Evolutionary conservation across 2,329 filamentous ascomycete species (phyloP).

Genomic region (Acrocalymma vagum): DNA sequence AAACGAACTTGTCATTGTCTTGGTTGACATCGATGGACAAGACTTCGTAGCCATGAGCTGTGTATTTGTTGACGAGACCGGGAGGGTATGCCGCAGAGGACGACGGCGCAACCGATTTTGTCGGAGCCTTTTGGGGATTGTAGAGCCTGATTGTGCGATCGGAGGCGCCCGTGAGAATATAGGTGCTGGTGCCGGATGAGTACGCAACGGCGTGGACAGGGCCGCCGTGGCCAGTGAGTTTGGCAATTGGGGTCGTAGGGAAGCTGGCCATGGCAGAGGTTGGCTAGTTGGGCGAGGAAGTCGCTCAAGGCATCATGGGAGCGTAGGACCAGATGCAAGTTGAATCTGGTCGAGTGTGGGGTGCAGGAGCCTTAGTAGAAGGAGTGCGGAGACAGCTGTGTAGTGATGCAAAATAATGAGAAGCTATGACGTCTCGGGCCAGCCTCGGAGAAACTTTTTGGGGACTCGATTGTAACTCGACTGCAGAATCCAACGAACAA

Average conservation of each 20-base stretch:
- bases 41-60: conserved; percentile 87
- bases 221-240: conserved; percentile 52
- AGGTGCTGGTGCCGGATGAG: conserved; percentile 58
- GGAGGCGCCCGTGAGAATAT: conserved; percentile 81
- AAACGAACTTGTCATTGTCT: conserved; percentile 86
- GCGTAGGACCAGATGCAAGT: not conserved
- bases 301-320: conserved; percentile 30
- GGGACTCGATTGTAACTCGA: conserved; percentile 12
- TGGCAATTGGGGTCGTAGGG: conserved; percentile 50
- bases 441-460: conserved; percentile 29
- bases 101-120: conserved; percentile 43
- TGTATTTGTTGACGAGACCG: conserved; percentile 83
- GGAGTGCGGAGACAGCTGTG: not conserved
- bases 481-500: not conserved
- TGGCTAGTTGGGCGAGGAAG: conserved; percentile 2
- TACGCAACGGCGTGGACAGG: conserved; percentile 61
- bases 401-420: conserved; percentile 1
- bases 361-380: not conserved
- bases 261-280: conserved; percentile 45
- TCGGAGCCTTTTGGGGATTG: conserved; percentile 70
- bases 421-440: conserved; percentile 27
- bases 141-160: conserved; percentile 88
- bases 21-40: conserved; percentile 56
- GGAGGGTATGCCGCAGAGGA: conserved; percentile 30
- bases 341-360: not conserved